Percentiles rank a stretch among this genome's conserved stretches.
phyloP scores from a whole-genome alignment of 305 asterid species.

The Caryopteris hybrid region DNA sequence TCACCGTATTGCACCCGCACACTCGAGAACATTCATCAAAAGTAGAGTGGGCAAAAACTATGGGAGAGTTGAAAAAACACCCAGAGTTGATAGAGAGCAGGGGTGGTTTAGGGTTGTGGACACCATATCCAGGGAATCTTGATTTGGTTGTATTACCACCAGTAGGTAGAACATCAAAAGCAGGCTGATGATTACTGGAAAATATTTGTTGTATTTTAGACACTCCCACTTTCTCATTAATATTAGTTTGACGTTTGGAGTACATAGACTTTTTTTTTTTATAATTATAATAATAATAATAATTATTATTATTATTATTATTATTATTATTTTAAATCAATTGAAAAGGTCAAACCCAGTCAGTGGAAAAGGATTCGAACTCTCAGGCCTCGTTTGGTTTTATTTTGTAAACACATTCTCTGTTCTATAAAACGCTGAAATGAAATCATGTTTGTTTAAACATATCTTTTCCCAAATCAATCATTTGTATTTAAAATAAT shows the following conservation, averaged over 20 bases:
- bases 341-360: no score
- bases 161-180: conserved; percentile 79
- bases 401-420: no score
- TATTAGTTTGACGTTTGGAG: neutral
- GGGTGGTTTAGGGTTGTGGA: conserved; percentile 95
- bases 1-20: conserved; percentile 78
- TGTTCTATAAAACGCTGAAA: no score
- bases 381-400: no score
- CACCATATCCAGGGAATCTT: conserved; percentile 79
- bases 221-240: conserved; percentile 6
- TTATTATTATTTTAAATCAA: no score
- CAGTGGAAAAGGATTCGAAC: no score
- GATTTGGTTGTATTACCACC: conserved; percentile 73
- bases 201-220: conserved; percentile 19
- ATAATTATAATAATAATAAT: no score
- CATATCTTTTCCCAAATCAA: no score
- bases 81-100: conserved; percentile 80
- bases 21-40: conserved; percentile 90
- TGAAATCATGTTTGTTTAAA: no score
- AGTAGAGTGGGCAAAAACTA: conserved; percentile 87
- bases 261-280: neutral
- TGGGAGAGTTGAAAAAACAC: conserved; percentile 65
- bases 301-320: no score
- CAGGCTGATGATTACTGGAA: conserved; percentile 63
- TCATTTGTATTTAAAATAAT: no score